Evolutionary conservation across 2,329 filamentous ascomycete species (phyloP), one percentile per base, ranked within the genome.

Genomic region (Fusarium anthophilum): DNA sequence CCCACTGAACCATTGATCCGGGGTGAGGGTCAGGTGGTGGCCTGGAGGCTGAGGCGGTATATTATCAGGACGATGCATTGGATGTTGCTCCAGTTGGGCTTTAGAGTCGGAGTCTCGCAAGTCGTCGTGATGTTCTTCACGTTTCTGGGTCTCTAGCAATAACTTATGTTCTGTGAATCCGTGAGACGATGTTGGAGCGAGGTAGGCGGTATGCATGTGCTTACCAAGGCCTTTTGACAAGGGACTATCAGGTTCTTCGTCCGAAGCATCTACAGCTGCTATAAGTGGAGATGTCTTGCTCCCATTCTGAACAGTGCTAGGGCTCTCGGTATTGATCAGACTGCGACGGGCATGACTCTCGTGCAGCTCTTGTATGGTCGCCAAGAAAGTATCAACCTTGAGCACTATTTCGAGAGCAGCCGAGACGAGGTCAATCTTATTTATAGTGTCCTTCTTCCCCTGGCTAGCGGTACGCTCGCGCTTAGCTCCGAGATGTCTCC

Each of bases 271-370:
- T 20, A 9, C 43, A 6, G 17, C 24, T 45, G 11, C 10, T 4
- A 0, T 4, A 45, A 2, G 2, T 26, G 17, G 8, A 13, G 17
- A 20, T 18, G n/a, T 20, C 15, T 45, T 13, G n/a, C 43, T 45
- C 17, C 15, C 10, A 6, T 26, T 5, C 1, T 13, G 1, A 18
- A 26, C 5, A 18, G 17, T 12, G 1, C 17, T 26, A 0, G 2
- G 41, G 9, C 1, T 17, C 41, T 24, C 8, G n/a, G 41, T 3
- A 7, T 17, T 17, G 41, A 10, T 44, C n/a, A 12, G 14, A 17
- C 9, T 7, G 6, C 15, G 41, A 44, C 6, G 2, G 41, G 10
- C 1, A 24, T 17, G 10, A 24, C 15, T 44, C n/a, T 24, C 11
- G 6, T 24, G n/a, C n/a, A 44, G n/a, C 10, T 44, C 14, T 17